Percentiles rank a stretch among this genome's conserved stretches.
phyloP scores from a whole-genome alignment of 352 stramenopile genomes.

The Phytophthora agathidicida region DNA sequence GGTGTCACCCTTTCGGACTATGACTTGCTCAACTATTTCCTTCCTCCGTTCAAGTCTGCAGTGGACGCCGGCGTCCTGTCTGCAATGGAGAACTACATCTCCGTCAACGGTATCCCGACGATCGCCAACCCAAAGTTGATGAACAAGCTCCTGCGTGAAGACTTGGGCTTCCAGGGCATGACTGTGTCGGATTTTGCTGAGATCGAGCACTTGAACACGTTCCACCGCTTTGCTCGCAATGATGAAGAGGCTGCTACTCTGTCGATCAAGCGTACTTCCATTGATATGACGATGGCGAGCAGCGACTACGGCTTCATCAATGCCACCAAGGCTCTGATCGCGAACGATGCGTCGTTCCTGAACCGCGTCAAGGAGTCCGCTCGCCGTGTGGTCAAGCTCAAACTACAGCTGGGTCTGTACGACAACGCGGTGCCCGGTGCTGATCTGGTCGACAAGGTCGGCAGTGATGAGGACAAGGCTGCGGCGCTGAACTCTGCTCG shows the following conservation, averaged over 20 bases:
- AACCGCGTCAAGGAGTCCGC: conserved; percentile 65
- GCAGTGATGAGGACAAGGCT: conserved; percentile 48
- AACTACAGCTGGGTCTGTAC: conserved; percentile 70
- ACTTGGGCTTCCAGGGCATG: conserved; percentile 84
- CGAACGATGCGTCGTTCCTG: conserved; percentile 36
- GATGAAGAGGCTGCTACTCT: conserved; percentile 59
- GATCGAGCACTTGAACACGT: conserved; percentile 84
- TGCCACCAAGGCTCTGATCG: conserved; percentile 50
- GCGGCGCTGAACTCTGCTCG: conserved; percentile 59
- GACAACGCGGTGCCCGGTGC: conserved; percentile 61
- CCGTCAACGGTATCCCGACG: conserved; percentile 90
- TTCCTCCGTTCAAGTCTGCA: conserved; percentile 77
- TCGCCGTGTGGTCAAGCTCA: conserved; percentile 71
- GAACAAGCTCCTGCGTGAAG: conserved; percentile 70
- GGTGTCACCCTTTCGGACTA: conserved; percentile 67
- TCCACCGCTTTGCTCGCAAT: conserved; percentile 53
- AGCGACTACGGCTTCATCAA: conserved; percentile 59
- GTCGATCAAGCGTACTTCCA: conserved; percentile 70
- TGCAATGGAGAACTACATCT: conserved; percentile 94
- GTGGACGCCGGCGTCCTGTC: conserved; percentile 77
- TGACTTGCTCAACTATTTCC: conserved; percentile 83
- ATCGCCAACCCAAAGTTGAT: conserved; percentile 82
- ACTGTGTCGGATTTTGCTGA: conserved; percentile 91
- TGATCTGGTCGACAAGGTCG: conserved; percentile 49
- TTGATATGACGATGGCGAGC: conserved; percentile 93